Evolutionary conservation across 257 asterid species (phyloP).

Genomic region (Lavandula angustifolia): DNA sequence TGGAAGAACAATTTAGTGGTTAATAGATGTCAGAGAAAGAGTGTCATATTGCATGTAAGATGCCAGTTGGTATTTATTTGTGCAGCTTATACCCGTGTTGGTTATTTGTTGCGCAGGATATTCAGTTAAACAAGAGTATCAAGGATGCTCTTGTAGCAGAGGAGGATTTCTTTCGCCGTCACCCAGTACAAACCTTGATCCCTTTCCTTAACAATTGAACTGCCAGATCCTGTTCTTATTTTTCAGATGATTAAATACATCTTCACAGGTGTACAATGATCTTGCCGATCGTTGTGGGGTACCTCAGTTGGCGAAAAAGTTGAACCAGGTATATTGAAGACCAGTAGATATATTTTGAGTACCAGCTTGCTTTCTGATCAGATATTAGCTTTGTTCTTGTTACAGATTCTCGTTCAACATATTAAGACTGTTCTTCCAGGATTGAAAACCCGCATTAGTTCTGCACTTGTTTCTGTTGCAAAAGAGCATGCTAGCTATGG

Average conservation of each 20-base stretch:
- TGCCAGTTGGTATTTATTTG: background rate
- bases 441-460: constrained; percentile 77
- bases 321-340: constrained; percentile 56
- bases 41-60: background rate
- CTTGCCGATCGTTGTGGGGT: constrained; percentile 91
- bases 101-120: constrained; percentile 56
- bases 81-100: background rate
- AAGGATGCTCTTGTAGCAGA: constrained; percentile 90
- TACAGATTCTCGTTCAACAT: constrained; percentile 85
- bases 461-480: constrained; percentile 72
- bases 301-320: constrained; percentile 94
- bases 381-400: constrained; percentile 20
- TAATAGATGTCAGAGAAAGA: background rate
- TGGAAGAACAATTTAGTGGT: background rate
- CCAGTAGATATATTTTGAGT: background rate
- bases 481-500: constrained; percentile 98
- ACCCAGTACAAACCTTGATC: constrained; percentile 56
- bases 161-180: constrained; percentile 85
- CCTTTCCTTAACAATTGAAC: constrained; percentile 28
- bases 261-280: constrained; percentile 72
- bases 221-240: constrained; percentile 1
- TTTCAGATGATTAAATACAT: background rate
- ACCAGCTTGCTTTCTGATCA: background rate
- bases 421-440: constrained; percentile 89
- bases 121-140: constrained; percentile 64